Evolutionary conservation across 192 early-diverging fungal genomes (phyloP).

Genomic region (Linnemannia schmuckeri): DNA sequence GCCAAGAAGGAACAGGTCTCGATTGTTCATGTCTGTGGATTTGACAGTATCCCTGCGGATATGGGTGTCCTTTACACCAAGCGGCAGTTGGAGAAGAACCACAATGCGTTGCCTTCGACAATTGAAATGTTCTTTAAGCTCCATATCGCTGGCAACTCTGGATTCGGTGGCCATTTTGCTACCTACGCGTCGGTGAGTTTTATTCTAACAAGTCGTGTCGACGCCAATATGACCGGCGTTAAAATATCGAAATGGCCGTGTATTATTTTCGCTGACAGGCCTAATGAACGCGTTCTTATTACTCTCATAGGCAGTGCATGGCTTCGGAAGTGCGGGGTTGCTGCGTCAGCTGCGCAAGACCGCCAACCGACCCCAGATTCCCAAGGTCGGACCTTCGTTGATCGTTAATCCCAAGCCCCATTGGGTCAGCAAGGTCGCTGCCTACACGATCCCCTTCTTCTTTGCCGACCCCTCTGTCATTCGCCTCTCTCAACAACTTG

Average conservation of each 20-base stretch:
- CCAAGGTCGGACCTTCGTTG: conserved; percentile 64
- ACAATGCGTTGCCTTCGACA: conserved; percentile 57
- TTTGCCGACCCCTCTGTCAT: conserved; percentile 67
- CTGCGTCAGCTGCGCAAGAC: conserved; percentile 61
- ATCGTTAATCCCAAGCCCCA: conserved; percentile 56
- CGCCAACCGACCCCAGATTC: conserved; percentile 57
- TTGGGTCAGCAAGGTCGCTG: conserved; percentile 63
- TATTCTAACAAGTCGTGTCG: conserved; percentile 9
- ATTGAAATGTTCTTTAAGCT: conserved; percentile 75
- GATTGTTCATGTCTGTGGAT: conserved; percentile 71
- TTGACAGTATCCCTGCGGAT: conserved; percentile 72
- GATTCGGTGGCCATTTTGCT: conserved; percentile 68
- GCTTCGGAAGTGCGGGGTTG: conserved; percentile 57
- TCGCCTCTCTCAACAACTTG: conserved; percentile 67
- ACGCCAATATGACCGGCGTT: not conserved
- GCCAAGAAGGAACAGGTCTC: conserved; percentile 63
- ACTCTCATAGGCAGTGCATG: conserved; percentile 51
- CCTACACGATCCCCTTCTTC: conserved; percentile 66
- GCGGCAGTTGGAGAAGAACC: conserved; percentile 52
- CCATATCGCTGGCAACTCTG: conserved; percentile 59
- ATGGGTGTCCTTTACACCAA: conserved; percentile 74
- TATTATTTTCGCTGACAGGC: not conserved
- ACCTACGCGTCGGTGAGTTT: conserved; percentile 74
- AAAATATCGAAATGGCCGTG: not conserved
- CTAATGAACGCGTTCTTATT: conserved; percentile 8